Evolutionary conservation across 495 filamentous ascomycete species (phyloP).

Genomic region (Annulohypoxylon maeteangense): DNA sequence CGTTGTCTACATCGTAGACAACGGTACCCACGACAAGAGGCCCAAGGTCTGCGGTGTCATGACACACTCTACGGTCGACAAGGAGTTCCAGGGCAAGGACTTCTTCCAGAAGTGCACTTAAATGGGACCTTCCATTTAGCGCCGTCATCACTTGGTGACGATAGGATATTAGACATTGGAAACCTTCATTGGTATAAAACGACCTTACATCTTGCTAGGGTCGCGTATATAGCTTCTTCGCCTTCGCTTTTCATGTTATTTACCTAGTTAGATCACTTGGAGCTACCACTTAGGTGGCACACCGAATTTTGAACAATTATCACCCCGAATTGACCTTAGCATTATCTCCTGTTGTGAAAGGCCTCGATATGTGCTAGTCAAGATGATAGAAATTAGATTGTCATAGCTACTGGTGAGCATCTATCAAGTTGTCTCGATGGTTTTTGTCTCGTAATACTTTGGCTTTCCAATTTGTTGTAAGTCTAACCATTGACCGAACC

Average conservation of each 20-base stretch:
- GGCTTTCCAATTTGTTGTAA: too few relatives aligned
- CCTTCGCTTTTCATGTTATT: background rate
- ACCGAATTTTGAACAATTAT: background rate
- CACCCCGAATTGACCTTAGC: too few relatives aligned
- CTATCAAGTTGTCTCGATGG: too few relatives aligned
- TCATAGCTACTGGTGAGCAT: too few relatives aligned
- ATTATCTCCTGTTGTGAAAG: too few relatives aligned
- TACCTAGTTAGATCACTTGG: background rate
- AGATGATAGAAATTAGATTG: too few relatives aligned
- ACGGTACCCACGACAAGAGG: constrained; percentile 6
- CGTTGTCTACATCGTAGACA: background rate
- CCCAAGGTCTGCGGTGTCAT: constrained; percentile 6
- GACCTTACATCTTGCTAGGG: background rate
- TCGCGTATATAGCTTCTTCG: background rate
- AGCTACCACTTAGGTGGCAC: background rate
- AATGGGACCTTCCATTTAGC: background rate
- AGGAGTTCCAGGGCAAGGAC: constrained; percentile 3
- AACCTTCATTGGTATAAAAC: background rate
- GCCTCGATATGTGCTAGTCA: too few relatives aligned
- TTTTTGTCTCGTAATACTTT: too few relatives aligned
- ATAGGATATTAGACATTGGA: background rate
- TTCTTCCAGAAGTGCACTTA: constrained; percentile 14
- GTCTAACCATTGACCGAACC: too few relatives aligned
- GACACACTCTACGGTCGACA: constrained; percentile 5
- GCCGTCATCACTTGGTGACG: background rate